A percentile compares a stretch with the other conserved stretches of the same genome.
phyloP scores from a whole-genome alignment of 495 filamentous ascomycete species.

The Letharia lupina region DNA sequence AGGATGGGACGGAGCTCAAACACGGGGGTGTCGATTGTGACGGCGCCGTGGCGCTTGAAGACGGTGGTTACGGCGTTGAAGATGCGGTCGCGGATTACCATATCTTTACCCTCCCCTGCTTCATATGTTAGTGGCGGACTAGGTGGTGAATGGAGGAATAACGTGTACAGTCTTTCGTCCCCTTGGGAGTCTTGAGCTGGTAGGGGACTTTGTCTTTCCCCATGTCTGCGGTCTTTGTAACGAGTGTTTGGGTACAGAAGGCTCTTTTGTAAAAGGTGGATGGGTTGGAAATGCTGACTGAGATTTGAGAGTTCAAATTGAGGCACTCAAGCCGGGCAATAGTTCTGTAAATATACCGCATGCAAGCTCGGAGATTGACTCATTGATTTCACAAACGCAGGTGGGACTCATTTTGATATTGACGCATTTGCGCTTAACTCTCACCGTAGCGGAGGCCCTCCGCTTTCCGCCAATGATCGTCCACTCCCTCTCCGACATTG shows the following conservation, averaged over 20 bases:
- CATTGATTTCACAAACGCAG: neutral
- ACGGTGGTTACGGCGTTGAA: constrained; percentile 74
- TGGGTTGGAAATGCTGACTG: neutral
- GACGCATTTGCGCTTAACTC: neutral
- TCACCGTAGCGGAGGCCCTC: neutral
- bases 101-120: constrained; percentile 58
- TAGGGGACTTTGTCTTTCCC: constrained; percentile 32
- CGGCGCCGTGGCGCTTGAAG: constrained; percentile 83
- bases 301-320: neutral
- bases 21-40: constrained; percentile 77
- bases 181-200: constrained; percentile 44
- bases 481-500: neutral
- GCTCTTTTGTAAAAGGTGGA: neutral
- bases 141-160: constrained; percentile 25
- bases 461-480: neutral
- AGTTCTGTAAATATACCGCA: constrained; percentile 13
- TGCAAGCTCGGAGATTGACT: constrained; percentile 15
- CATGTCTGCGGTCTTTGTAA: constrained; percentile 22
- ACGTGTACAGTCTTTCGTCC: constrained; percentile 37
- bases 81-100: constrained; percentile 74
- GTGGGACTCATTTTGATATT: constrained; percentile 17
- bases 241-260: neutral
- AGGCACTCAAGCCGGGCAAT: constrained; percentile 15
- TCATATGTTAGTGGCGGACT: constrained; percentile 1
- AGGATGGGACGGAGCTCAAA: constrained; percentile 75